These are phyloP conservation scores for Fusarium guadeloupense DNA, from an alignment of 2,329 filamentous ascomycete species.

Conservation along the genomic window DNA sequence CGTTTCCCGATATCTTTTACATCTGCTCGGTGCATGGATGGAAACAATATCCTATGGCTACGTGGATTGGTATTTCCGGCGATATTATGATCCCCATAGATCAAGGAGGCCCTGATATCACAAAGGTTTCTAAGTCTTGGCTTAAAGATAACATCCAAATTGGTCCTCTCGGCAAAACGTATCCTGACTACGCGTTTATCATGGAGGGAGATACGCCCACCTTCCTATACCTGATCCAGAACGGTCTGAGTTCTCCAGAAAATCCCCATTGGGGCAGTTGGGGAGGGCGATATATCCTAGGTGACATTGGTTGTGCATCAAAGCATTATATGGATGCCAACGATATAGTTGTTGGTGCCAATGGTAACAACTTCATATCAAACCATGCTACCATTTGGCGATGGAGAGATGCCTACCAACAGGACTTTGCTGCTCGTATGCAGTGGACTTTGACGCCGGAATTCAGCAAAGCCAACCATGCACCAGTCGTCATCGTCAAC, in stretches of 20 bases:
- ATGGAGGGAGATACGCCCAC: slow-evolving; percentile 64
- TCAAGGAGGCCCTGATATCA: slow-evolving; percentile 52
- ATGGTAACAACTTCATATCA: slow-evolving; percentile 42
- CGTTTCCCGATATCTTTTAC: slow-evolving; percentile 64
- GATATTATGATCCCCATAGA: slow-evolving; percentile 44
- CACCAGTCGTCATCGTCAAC: slow-evolving; percentile 55
- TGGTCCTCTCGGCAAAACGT: slow-evolving; percentile 53
- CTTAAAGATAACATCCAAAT: slow-evolving; percentile 63
- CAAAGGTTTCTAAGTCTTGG: slow-evolving; percentile 60
- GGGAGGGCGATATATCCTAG: slow-evolving; percentile 57
- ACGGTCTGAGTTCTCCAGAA: slow-evolving; percentile 53
- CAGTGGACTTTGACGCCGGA: no score
- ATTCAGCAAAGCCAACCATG: slow-evolving; percentile 59
- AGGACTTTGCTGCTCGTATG: slow-evolving; percentile 55
- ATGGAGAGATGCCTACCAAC: slow-evolving; percentile 53
- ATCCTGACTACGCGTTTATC: slow-evolving; percentile 60
- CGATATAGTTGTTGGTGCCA: slow-evolving; percentile 41
- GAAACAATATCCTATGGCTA: slow-evolving; percentile 62
- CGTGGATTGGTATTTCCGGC: slow-evolving; percentile 66
- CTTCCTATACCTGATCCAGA: slow-evolving; percentile 54
- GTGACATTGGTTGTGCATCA: slow-evolving; percentile 40
- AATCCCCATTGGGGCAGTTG: slow-evolving; percentile 59
- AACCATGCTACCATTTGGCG: slow-evolving; percentile 54
- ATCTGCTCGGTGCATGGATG: slow-evolving; percentile 65
- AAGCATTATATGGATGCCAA: slow-evolving; percentile 44